phyloP scores from a whole-genome alignment of 306 rosid species.

The Senna siamea region DNA sequence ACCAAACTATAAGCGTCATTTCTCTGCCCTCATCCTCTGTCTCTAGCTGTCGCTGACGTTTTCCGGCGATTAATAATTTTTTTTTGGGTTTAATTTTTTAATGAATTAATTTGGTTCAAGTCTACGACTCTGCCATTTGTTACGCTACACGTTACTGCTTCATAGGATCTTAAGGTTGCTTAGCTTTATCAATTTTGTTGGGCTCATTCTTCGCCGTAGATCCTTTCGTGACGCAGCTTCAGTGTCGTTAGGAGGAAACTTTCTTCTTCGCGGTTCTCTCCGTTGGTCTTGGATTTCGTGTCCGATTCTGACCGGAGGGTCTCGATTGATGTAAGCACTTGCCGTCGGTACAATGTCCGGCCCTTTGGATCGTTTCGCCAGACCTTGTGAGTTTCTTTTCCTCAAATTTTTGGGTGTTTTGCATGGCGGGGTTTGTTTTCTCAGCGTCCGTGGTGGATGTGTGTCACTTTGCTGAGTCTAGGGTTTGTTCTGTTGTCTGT shows the following conservation, averaged over 20 bases:
- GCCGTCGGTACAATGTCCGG: constrained; percentile 62
- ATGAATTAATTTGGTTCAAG: no score
- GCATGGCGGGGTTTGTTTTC: not conserved
- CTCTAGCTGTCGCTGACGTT: constrained; percentile 53
- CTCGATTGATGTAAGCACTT: not conserved
- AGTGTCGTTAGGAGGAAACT: not conserved
- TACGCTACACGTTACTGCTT: not conserved
- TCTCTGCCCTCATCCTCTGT: not conserved
- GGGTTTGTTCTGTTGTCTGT: constrained; percentile 37
- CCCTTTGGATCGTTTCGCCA: constrained; percentile 79
- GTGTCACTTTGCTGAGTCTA: constrained; percentile 16
- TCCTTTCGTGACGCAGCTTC: not conserved
- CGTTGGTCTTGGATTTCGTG: constrained; percentile 17
- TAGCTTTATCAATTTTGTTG: constrained; percentile 4
- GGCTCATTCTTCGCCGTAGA: constrained; percentile 35
- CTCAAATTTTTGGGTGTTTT: not conserved
- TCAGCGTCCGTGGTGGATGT: not conserved
- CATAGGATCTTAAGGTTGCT: not conserved
- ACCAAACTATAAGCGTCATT: not conserved
- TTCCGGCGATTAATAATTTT: constrained; percentile 1
- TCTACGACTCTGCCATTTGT: not conserved
- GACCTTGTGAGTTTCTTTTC: constrained; percentile 64
- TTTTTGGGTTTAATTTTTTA: not conserved
- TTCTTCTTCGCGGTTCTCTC: not conserved
- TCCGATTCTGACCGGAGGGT: constrained; percentile 26